Evolutionary conservation across 768 basidiomycete genomes (phyloP), one percentile per base, ranked within the genome.

Genomic region (Dioszegia aurantiaca): DNA sequence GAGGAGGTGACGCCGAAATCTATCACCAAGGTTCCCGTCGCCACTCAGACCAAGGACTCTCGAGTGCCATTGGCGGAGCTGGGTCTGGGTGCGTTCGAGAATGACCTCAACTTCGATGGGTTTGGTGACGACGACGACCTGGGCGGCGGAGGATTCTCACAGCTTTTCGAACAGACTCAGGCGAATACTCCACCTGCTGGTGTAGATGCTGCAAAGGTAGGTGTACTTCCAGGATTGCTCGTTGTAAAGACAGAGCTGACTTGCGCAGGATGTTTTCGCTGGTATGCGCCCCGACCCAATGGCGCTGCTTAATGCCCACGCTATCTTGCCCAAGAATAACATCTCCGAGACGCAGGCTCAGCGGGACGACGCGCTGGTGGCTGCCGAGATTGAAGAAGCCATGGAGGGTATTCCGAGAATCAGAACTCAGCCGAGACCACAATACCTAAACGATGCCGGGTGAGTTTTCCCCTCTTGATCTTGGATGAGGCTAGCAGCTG

Each of bases 81-180:
- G 16, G 37, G 17, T 9, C 51, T 39, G 9, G 26, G 33, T 28
- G 14, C 28, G 10, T 49, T 52, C 16, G 40, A 63, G 31, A 68
- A 44, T 2, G 41, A 55, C 4, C 27, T 46, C 5, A 33, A 66
- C 42, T 52, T 70, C 1, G 67, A 39, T 48, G 73, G 67, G 9
- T 66, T 66, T 19, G 64, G 61, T 3, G 55, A 53, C 40, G 57
- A 52, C 40, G 57, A 52, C 5, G 51, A 53, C n/a, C n/a, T 23
- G 12, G 68, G 61, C 5, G 74, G 70, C 4, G 70, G 63, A 2
- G 74, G 72, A 6, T 76, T 76, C 55, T 70, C 70, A 11, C 72
- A 73, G 56, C 55, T 76, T n/a, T 76, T 76, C 41, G 72, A 63
- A 6, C 59, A 56, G 2, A 76, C 72, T 9, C 74, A 73, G 48